These are phyloP conservation scores for Ananas comosus DNA, from an alignment of 176 grass and related monocot genomes.

Conservation along the genomic window DNA sequence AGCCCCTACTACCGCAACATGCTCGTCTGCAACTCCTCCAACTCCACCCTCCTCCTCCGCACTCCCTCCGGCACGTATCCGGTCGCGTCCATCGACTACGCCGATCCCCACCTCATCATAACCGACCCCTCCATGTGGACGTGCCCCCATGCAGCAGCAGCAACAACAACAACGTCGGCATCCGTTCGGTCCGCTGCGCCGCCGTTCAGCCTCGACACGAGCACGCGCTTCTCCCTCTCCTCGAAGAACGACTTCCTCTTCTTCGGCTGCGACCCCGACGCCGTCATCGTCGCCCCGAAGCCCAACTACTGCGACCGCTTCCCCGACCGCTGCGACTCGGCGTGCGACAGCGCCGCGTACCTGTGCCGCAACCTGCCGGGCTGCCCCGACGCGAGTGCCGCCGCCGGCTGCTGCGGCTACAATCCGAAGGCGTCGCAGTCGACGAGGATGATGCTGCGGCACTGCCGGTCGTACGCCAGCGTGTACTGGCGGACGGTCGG, in stretches of 20 bases:
- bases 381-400: constrained; percentile 36
- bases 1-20: constrained; percentile 91
- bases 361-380: constrained; percentile 80
- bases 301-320: constrained; percentile 64
- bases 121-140: constrained; percentile 86
- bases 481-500: constrained; percentile 71
- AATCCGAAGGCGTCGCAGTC: constrained; percentile 56
- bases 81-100: constrained; percentile 53
- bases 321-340: constrained; percentile 25
- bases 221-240: constrained; percentile 84
- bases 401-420: constrained; percentile 63
- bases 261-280: constrained; percentile 62
- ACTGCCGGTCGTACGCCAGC: constrained; percentile 65
- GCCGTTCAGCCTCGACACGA: constrained; percentile 91
- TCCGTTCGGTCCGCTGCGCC: not conserved
- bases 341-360: constrained; percentile 21
- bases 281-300: constrained; percentile 64
- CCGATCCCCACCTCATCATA: constrained; percentile 76
- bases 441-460: constrained; percentile 51
- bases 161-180: not conserved
- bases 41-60: constrained; percentile 46
- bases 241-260: constrained; percentile 80
- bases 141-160: constrained; percentile 39
- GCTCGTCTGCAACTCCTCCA: constrained; percentile 55
- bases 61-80: constrained; percentile 79